Base-by-base conservation (phyloP, 768 basidiomycete species). In the Calvatia gigantea region DNA sequence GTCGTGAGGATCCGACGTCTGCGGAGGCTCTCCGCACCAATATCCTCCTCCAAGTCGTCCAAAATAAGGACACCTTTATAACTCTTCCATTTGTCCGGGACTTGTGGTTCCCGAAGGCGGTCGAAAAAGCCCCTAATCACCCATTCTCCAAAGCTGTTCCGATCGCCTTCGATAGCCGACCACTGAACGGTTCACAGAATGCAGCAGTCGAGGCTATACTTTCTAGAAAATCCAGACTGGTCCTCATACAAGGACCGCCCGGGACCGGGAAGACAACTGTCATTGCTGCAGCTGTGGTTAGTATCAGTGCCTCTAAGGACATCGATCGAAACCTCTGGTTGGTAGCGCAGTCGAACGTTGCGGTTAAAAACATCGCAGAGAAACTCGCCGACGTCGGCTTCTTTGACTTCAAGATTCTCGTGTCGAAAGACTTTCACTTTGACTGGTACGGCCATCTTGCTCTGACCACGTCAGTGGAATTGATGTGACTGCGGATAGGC, bases 281-380 rank as follows among this genome's bases (percentile, higher is more conserved):
- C 15, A 86, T 86, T 58, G 79, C 81, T 0, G 76, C 79, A 0
- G 71, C 71, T 59, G 73, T 79, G 3, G 63, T 69, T 0, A 75
- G 71, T 52, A 65, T 74, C 48, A 64, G 73, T 17, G 54, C 51
- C 1, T 67, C 66, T 27, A 58, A 65, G 0, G 64, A 68, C 38
- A 57, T 60, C 15, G 45, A 32, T 6, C 53, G 54, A 3, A 75
- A 79, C 0, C 69, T 87, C 8, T 91, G 85, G 83, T 75, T 91
- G 7, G 69, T 85, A 50, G 85, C 88, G 3, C 86, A 89, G 58
- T 86, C 85, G 8, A 90, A 91, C 66, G 80, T 90, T 51, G 89
- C 87, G 29, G 87, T 91, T 32, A 89, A 87, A 67, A 89, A 89
- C 59, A 87, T 90, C 60, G 88, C 88, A 15, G 87, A 87, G 62